Evolutionary conservation across 148 eudicot species (phyloP), one percentile per base, ranked within the genome.

Genomic region (Rhododendron mucronatum): DNA sequence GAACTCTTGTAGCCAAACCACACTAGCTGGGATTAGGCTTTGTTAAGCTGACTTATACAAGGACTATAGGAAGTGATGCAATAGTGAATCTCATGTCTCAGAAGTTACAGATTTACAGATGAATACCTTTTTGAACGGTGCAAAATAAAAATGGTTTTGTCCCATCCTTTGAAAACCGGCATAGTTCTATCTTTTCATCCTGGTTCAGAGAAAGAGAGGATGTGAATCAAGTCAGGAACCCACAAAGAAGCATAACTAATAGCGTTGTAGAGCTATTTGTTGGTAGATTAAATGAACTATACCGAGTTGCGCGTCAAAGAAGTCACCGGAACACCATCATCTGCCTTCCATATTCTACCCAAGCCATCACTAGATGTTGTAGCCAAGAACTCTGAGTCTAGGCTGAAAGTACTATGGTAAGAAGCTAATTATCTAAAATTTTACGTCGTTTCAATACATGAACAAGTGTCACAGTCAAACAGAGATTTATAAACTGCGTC

Each of bases 161-260:
- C 73, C 98, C 99, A 90, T 97, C 99, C 90, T 91, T 95, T 3
- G 99, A 97, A 91, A 97, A 97, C 74, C 98, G 94, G 84, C 99
- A 97, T 33, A 93, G 89, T 73, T 95, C 99, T 86, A 97, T 91
- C 82, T 91, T 93, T 87, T 97, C 99, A 92, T 93, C 98, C 99
- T 97, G 90, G 83, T 87, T 63, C 81, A 75, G 26, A 35, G 51
- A 61, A 51, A 78, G 57, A 78, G 20, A 78, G 78, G 28, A 76
- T 82, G 63, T 78, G 79, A 79, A 88, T 83, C 83, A 82, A 85
- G 85, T 39, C 61, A 48, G 21, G 79, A 67, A 2, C 26, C 83
- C 63, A 83, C 14, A 88, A 37, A 79, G 81, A 85, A 86, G 84
- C 87, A 80, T 73, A 65, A 73, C 13, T 78, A 57, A 84, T 26